phyloP scores from a whole-genome alignment of 2,329 filamentous ascomycete genomes.

The Nakataea oryzae region DNA sequence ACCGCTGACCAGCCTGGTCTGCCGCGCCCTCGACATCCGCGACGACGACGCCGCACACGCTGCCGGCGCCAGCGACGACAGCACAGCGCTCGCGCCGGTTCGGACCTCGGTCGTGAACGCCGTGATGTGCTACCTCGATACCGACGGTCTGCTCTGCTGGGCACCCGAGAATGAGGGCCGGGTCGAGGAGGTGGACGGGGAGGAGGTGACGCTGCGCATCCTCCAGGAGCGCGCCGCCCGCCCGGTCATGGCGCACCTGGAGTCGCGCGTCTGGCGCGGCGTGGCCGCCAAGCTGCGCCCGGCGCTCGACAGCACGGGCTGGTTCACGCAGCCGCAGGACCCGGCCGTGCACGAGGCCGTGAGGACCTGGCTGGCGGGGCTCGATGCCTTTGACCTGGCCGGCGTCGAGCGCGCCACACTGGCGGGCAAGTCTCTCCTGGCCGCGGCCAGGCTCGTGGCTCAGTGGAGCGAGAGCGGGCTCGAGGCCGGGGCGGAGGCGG shows the following conservation, averaged over 20 bases:
- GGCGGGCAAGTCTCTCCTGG: constrained; percentile 77
- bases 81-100: constrained; percentile 33
- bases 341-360: constrained; percentile 69
- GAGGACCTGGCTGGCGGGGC: constrained; percentile 61
- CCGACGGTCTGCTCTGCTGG: constrained; percentile 90
- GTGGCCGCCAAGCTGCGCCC: constrained; percentile 54
- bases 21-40: constrained; percentile 73
- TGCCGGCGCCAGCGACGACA: constrained; percentile 21
- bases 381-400: constrained; percentile 73
- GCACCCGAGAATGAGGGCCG: constrained; percentile 39
- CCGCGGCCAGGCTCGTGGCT: constrained; percentile 64
- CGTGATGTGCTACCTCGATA: constrained; percentile 78
- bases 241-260: constrained; percentile 63
- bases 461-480: constrained; percentile 72
- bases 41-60: constrained; percentile 44
- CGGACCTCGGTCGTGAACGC: constrained; percentile 55
- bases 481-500: constrained; percentile 10
- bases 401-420: constrained; percentile 76
- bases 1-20: constrained; percentile 75
- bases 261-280: constrained; percentile 70
- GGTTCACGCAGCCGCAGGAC: constrained; percentile 65
- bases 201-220: constrained; percentile 47
- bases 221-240: constrained; percentile 61
- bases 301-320: constrained; percentile 68
- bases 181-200: not conserved